Base-by-base conservation (phyloP, 176 grass and related monocot species). In the Lolium rigidum region DNA sequence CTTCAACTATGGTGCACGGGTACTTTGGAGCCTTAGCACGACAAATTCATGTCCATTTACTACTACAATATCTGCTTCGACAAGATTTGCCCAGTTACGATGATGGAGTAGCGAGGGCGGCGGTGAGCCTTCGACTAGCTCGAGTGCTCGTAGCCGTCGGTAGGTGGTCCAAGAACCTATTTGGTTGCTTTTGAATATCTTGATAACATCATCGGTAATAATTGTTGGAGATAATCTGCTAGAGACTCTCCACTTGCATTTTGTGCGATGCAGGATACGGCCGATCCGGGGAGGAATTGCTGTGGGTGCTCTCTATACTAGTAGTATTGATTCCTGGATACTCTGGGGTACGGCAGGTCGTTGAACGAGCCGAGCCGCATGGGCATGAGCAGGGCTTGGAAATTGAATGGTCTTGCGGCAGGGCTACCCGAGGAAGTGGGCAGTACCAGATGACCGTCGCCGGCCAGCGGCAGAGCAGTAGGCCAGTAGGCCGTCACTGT, bases 361-460 rank as follows among this genome's bases (percentile, higher is more conserved):
- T 22, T 21, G 38, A 12, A 39, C 39, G 39, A 22, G 70, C 43
- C n/a, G 7, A 20, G 35, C 65, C 65, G 61, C 14, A 37, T 43
- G 31, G 26, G 69, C 17, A 10, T 44, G 18, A 28, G 39, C 39
- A 11, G 20, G 20, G 39, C 41, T 0, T 49, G 17, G 39, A 15
- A 48, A 73, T 73, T 73, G 43, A 73, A 73, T 73, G 70, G n/a
- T 39, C 70, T 20, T 73, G 46, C 61, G 38, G 38, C 7, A 70
- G 15, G 16, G 4, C 70, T 22, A 73, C 10, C 4, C 46, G 16
- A 62, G 10, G 4, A 10, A 64, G 61, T 12, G 61, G 56, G 18
- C 66, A 18, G 65, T 9, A 28, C 65, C 70, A 49, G 70, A 47
- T 49, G 70, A 74, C 70, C 70, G 70, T 74, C 70, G 70, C 70